Percentiles rank a stretch among this genome's conserved stretches.
Conservation (phyloP, 2,329 filamentous ascomycete species). For the Coniochaeta ligniaria region DNA sequence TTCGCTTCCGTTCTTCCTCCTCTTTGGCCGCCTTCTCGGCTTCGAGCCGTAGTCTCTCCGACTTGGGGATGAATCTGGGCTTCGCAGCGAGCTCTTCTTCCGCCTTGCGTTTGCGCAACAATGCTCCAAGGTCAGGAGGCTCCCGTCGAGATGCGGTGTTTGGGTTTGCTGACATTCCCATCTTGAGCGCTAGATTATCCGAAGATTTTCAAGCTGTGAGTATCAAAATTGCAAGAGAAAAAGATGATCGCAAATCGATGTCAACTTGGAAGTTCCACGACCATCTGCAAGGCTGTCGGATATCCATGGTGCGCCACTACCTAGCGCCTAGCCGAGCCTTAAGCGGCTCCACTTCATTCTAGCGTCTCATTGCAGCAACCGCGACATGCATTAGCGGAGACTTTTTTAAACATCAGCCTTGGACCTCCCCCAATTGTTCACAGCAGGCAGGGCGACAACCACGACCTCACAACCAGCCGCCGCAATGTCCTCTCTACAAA, state of each 20-base stretch:
- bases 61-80: slow-evolving; percentile 66
- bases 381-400: not conserved
- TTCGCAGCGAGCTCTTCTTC: slow-evolving; percentile 43
- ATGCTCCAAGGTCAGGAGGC: slow-evolving; percentile 40
- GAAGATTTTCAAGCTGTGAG: not conserved
- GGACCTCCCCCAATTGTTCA: not conserved
- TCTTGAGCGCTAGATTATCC: not conserved
- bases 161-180: not conserved
- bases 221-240: not conserved
- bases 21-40: slow-evolving; percentile 72
- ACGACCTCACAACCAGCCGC: slow-evolving; percentile 16
- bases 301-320: not conserved
- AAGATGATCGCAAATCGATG: not conserved
- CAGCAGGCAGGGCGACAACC: slow-evolving; percentile 8
- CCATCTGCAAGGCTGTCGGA: not conserved
- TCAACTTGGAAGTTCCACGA: not conserved
- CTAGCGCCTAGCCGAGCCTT: not conserved
- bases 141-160: slow-evolving; percentile 8
- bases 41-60: slow-evolving; percentile 72
- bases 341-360: not conserved
- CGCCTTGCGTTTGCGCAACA: slow-evolving; percentile 57
- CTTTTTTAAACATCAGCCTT: not conserved
- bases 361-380: not conserved
- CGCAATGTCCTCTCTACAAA: slow-evolving; percentile 7
- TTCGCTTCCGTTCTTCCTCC: slow-evolving; percentile 32